phyloP scores from a whole-genome alignment of 768 basidiomycete species.

The Sporobolomyces roseus region DNA sequence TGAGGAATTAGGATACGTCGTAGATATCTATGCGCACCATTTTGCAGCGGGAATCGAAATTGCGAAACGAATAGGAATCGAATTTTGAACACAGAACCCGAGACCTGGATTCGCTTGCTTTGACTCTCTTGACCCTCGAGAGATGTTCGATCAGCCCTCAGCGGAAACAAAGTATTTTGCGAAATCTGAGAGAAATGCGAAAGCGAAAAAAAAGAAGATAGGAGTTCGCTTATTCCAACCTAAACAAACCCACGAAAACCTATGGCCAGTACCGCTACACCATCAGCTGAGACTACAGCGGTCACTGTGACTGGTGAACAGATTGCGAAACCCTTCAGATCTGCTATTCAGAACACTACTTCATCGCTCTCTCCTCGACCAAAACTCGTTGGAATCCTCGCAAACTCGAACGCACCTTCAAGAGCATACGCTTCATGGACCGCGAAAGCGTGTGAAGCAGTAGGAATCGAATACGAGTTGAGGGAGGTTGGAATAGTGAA shows the following conservation, averaged over 20 bases:
- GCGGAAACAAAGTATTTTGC: too few relatives aligned
- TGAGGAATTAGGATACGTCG: slow-evolving; percentile 53
- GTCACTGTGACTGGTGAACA: slow-evolving; percentile 56
- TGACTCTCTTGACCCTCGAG: background rate
- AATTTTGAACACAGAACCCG: background rate
- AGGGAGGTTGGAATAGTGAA: slow-evolving; percentile 65
- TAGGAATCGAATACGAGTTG: slow-evolving; percentile 83
- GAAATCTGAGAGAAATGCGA: too few relatives aligned
- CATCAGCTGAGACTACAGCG: background rate
- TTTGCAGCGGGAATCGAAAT: slow-evolving; percentile 54
- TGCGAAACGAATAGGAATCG: background rate
- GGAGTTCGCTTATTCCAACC: too few relatives aligned
- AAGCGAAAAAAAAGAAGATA: too few relatives aligned
- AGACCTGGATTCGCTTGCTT: background rate
- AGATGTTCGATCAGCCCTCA: too few relatives aligned
- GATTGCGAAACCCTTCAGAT: slow-evolving; percentile 66
- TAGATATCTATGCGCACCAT: slow-evolving; percentile 75
- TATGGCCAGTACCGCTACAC: background rate
- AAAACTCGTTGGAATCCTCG: slow-evolving; percentile 84
- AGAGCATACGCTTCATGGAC: slow-evolving; percentile 86
- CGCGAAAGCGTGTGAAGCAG: slow-evolving; percentile 76
- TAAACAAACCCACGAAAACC: background rate
- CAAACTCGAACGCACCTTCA: slow-evolving; percentile 75
- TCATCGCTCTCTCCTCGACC: slow-evolving; percentile 52
- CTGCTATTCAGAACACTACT: slow-evolving; percentile 58